These are phyloP conservation scores for Penicillium sclerotiorum DNA, from an alignment of 2,329 filamentous ascomycete species.

Conservation along the genomic window DNA sequence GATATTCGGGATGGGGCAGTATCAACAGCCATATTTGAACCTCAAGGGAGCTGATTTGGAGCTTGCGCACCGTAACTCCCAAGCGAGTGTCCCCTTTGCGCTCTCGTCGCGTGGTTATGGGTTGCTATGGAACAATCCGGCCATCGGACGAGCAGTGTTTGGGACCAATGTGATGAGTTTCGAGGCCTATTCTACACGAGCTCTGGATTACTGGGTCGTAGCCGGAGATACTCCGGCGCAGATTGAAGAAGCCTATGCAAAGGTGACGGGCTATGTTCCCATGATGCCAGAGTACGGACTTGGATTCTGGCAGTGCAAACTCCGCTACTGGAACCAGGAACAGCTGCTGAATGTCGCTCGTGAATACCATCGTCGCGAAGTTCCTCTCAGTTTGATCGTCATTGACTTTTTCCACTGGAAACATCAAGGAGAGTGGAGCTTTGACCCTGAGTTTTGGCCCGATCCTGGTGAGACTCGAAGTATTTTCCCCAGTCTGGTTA, in stretches of 20 bases:
- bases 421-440: conserved; percentile 68
- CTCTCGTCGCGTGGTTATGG: conserved; percentile 64
- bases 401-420: conserved; percentile 71
- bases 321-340: conserved; percentile 67
- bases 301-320: conserved; percentile 70
- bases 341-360: conserved; percentile 63
- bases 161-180: conserved; percentile 65
- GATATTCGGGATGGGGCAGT: conserved; percentile 71
- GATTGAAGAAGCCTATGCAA: conserved; percentile 60
- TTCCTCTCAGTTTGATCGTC: conserved; percentile 68
- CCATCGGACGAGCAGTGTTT: conserved; percentile 62
- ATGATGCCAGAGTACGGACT: conserved; percentile 71
- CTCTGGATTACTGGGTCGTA: conserved; percentile 67
- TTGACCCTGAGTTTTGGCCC: conserved; percentile 66
- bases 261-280: conserved; percentile 61
- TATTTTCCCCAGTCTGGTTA: not conserved
- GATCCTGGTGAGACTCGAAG: conserved; percentile 53
- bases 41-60: conserved; percentile 66
- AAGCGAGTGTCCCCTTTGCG: conserved; percentile 66
- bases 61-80: conserved; percentile 67
- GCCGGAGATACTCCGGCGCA: conserved; percentile 58
- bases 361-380: conserved; percentile 57
- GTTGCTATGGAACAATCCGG: conserved; percentile 68
- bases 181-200: conserved; percentile 60
- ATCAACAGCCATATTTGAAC: conserved; percentile 66